These are phyloP conservation scores for Blastomyces silverae DNA, from an alignment of 2,329 filamentous ascomycete genomes.

Conservation along the genomic window DNA sequence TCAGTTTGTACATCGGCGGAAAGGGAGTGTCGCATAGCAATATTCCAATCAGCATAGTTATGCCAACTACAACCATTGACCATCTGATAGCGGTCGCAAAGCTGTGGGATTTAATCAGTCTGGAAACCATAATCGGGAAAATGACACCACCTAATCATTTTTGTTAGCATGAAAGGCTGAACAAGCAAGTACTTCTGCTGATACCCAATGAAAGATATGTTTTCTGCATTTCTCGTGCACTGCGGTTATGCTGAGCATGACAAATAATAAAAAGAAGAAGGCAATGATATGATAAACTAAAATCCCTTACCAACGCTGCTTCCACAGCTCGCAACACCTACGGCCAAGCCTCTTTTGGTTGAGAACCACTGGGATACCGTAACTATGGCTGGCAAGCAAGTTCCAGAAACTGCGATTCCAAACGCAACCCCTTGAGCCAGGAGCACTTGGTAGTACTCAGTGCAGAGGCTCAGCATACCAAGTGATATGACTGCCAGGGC, in stretches of 20 bases:
- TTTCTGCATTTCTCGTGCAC: neutral
- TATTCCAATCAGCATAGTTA: conserved; percentile 17
- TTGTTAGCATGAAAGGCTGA: neutral
- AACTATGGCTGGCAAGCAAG: conserved; percentile 54
- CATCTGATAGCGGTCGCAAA: conserved; percentile 18
- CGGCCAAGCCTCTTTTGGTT: conserved; percentile 45
- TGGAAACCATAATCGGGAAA: conserved; percentile 19
- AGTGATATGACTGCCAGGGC: conserved; percentile 13
- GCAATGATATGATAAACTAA: neutral
- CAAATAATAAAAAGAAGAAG: neutral
- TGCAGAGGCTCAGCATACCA: conserved; percentile 37
- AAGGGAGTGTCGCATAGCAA: conserved; percentile 14
- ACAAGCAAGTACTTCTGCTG: neutral
- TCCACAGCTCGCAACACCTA: conserved; percentile 50
- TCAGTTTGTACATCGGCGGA: conserved; percentile 7
- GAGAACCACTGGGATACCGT: conserved; percentile 56
- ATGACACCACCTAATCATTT: conserved; percentile 17
- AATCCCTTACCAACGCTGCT: conserved; percentile 25
- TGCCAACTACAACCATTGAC: conserved; percentile 21
- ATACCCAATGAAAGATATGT: neutral
- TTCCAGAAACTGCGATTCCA: conserved; percentile 48
- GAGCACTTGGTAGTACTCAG: conserved; percentile 40
- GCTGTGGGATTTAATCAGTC: conserved; percentile 16
- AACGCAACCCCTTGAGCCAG: conserved; percentile 41
- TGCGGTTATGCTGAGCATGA: neutral